Base-by-base conservation (phyloP, 2,329 filamentous ascomycete species). In the Epicoccum sorghinum region DNA sequence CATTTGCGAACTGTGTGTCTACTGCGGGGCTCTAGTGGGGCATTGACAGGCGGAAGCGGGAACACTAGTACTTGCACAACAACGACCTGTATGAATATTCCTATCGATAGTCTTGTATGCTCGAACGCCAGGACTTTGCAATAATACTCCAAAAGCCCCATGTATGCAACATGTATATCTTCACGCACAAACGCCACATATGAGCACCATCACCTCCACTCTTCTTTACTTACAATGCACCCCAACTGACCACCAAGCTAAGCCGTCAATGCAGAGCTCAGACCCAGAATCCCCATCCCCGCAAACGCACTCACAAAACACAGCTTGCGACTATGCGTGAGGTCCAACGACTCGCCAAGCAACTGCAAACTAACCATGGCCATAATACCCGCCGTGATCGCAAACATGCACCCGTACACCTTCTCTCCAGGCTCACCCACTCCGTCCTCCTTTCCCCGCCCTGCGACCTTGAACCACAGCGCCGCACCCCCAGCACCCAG, bases 341-440 rank as follows among this genome's bases (percentile, higher is more conserved):
- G 76, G 53, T 88, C 89, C 70, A 96, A 74, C 62, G 89, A 89
- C 79, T 99, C 93, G 3, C 89, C 88, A 68, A 97, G 93, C 6
- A 99, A 79, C 76, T 96, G 90, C 69, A 99, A 76, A 3, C 89
- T 92, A 27, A 99, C 95, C 65, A 89, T 95, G 25, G 91, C 88
- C 95, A 99, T 98, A 66, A 99, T 96, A 1, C 95, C 95, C 0
- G 92, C 87, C 44, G 93, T 98, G 8, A 87, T 80, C 6, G 91
- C 93, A 78, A 99, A 99, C 77, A 98, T 88, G 47, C 84, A 84
- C 0, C 88, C 90, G 68, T 95, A 93, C 0, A 84, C 80, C 29
- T 77, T 81, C 68, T 86, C 83, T 1, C 80, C 81, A 0, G 82
- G 79, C 42, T 71, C 76, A 62, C 67, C 77, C 18, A 69, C 61